Base-by-base conservation (phyloP, 139 green algal species). In the Chlamydomonas incerta region DNA sequence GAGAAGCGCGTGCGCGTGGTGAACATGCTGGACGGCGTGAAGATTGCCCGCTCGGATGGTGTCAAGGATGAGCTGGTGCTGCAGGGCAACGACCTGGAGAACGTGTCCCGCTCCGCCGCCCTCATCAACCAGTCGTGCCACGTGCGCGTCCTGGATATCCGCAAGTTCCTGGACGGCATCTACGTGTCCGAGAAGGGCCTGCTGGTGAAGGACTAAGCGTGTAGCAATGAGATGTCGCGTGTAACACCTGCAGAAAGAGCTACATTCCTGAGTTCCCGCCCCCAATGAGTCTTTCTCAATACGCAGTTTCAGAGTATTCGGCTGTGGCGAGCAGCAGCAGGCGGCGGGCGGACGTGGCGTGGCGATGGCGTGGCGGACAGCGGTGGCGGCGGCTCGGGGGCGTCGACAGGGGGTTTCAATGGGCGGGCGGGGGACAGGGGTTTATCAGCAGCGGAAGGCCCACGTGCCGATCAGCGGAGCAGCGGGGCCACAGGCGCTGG, bases 101-200 rank as follows among this genome's bases (percentile, higher is more conserved):
- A 98, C 84, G 98, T 99, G 31, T 96, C 90, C 18, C 92, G 95
- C 79, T 96, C 90, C 35, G 88, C 87, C 72, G 97, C 97, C 6
- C 94, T 98, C 41, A 98, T 99, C 92, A 95, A 96, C 93, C 95
- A 98, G 90, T 90, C 92, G 31, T 95, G 93, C 88, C 77, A 93
- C 52, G 93, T 96, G 24, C 85, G 82, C 87, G 96, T 96, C 74
- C 98, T 99, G 96, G 98, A 99, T 91, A 99, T 99, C 93, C 93
- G 98, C 81, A 99, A 99, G 95, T 99, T 99, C 93, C 89, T 99
- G 87, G 98, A 99, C 80, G 98, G 98, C 82, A 95, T 99, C 87
- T 99, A 99, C 87, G 90, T 99, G 46, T 95, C 88, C 60, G 97
- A 98, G 89, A 96, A 94, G 85, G 80, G 80, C 50, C 80, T 86